These are phyloP conservation scores for Oryza brachyantha DNA, from an alignment of 176 grass and related monocot species.

Conservation along the genomic window DNA sequence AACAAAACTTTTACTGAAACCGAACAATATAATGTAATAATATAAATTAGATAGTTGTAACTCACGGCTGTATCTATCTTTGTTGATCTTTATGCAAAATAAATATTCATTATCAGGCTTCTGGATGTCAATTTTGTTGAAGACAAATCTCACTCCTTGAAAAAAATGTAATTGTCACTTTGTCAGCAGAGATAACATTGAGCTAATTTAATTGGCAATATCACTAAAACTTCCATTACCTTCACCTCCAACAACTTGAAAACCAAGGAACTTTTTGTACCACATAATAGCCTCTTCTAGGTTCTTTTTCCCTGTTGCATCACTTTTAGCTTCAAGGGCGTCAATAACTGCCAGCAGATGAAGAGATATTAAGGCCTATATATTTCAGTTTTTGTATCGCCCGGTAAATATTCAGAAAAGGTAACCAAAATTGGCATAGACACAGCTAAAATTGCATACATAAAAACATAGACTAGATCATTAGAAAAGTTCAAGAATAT, in stretches of 20 bases:
- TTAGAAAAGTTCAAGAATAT: neutral
- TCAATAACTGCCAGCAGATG: slow-evolving; percentile 42
- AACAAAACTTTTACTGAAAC: neutral
- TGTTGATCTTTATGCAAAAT: slow-evolving; percentile 67
- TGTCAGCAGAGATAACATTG: neutral
- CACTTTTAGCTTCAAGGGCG: slow-evolving; percentile 55
- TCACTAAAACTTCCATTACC: slow-evolving; percentile 38
- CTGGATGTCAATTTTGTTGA: slow-evolving; percentile 64
- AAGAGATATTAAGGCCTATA: slow-evolving; percentile 29
- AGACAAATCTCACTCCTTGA: slow-evolving; percentile 78
- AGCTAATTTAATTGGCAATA: slow-evolving; percentile 3
- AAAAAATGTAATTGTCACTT: slow-evolving; percentile 29
- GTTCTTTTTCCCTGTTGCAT: slow-evolving; percentile 34
- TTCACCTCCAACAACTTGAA: slow-evolving; percentile 67
- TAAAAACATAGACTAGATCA: neutral
- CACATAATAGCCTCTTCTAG: slow-evolving; percentile 59
- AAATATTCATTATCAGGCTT: slow-evolving; percentile 62
- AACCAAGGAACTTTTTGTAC: slow-evolving; percentile 81
- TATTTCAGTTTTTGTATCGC: neutral
- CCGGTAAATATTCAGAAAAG: neutral
- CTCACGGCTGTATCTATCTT: slow-evolving; percentile 76
- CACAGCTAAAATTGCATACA: neutral
- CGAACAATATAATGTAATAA: no score
- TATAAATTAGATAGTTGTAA: slow-evolving; percentile 14
- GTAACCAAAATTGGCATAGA: neutral